These are phyloP conservation scores for Penicillium decumbens DNA, from an alignment of 2,329 filamentous ascomycete genomes.

Conservation along the genomic window DNA sequence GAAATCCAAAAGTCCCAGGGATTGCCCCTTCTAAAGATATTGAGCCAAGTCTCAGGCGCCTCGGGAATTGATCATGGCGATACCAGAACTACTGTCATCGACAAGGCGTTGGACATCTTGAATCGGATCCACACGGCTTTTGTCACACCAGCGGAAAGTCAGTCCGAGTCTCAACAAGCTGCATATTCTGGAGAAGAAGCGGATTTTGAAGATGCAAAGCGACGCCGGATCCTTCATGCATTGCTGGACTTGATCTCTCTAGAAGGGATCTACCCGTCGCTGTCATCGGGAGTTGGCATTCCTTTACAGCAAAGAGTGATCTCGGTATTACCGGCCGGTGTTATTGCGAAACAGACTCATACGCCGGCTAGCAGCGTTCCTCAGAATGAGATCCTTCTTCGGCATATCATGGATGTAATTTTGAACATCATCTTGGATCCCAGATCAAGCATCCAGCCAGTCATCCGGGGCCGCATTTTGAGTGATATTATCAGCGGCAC, in stretches of 20 bases:
- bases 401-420: slow-evolving; percentile 28
- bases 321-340: slow-evolving; percentile 41
- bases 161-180: slow-evolving; percentile 2
- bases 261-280: slow-evolving; percentile 44
- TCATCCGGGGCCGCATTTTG: slow-evolving; percentile 38
- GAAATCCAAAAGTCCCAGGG: slow-evolving; percentile 37
- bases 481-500: slow-evolving; percentile 40
- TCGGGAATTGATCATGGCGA: slow-evolving; percentile 13
- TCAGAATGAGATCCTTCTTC: slow-evolving; percentile 30
- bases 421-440: slow-evolving; percentile 31
- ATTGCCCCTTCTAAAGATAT: slow-evolving; percentile 33
- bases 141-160: slow-evolving; percentile 20
- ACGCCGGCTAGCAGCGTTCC: slow-evolving; percentile 16
- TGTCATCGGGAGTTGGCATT: slow-evolving; percentile 42
- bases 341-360: slow-evolving; percentile 37
- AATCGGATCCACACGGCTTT: slow-evolving; percentile 35
- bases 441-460: slow-evolving; percentile 35
- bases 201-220: slow-evolving; percentile 40
- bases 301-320: slow-evolving; percentile 43
- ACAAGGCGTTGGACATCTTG: slow-evolving; percentile 34
- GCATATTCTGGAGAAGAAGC: slow-evolving; percentile 23
- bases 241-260: slow-evolving; percentile 43
- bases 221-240: slow-evolving; percentile 38
- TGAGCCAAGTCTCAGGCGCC: slow-evolving; percentile 18
- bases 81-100: slow-evolving; percentile 29